Evolutionary conservation across 495 filamentous ascomycete genomes (phyloP), one percentile per base, ranked within the genome.

Genomic region (Xylaria cubensis): DNA sequence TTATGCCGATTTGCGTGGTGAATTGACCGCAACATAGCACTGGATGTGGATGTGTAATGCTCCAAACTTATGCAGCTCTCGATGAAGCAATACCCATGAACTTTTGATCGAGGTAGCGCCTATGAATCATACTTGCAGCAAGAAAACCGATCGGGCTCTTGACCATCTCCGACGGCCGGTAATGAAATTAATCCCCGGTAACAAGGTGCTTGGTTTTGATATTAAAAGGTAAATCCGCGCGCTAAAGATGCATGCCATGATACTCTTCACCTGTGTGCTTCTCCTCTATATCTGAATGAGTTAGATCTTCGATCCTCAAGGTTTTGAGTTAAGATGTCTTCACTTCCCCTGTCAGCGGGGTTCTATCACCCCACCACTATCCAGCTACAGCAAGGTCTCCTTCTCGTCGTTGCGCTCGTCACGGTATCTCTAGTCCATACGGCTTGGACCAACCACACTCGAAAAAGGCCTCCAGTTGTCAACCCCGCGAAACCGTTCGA

Each of bases 401-500:
- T 39, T 32, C 26, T 39, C 32, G 46, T 41, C 46, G 21, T 67
- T 17, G 64, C 46, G 13, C 64, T 67, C 21, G 2, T 67, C 26
- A n/a, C 29, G 13, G 19, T 53, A 24, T 48, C 46, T 21, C 15
- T 67, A 21, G 44, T 24, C 19, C 41, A 41, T 36, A 5, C 44
- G 46, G 32, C 26, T 6, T 67, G 44, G 46, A 53, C 6, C 12
- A 67, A 41, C 4, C 9, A 32, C 26, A 48, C 42, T 15, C 50
- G 36, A 56, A 56, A 68, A 26, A 6, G 6, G 12, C 65, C 39
- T 32, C 65, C 65, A 4, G 13, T 42, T 12, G n/a, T 68, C 34
- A 68, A 68, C 50, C 65, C 65, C 19, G 13, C 65, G 5, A 68
- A 68, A 4, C 4, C 12, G 6, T 58, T 68, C 46, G 46, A 67